Percentiles rank a stretch among this genome's conserved stretches.
These are phyloP conservation scores for Amphibolis antarctica DNA, from an alignment of 106 monocot species.

Conservation along the genomic window DNA sequence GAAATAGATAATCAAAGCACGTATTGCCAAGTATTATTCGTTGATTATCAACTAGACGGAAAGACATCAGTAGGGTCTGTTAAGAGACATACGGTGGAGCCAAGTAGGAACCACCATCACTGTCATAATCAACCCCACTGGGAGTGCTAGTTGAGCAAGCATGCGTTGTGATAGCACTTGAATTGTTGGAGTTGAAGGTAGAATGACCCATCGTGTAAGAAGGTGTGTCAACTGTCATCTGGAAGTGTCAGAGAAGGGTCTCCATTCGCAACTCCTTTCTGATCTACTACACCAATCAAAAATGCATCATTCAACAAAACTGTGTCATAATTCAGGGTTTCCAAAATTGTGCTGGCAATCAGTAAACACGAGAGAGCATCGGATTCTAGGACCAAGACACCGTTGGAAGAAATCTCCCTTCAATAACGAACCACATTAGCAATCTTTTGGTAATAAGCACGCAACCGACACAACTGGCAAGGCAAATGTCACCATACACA, in stretches of 20 bases:
- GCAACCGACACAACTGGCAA: too few relatives aligned
- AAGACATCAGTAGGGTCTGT: too few relatives aligned
- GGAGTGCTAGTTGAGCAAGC: conserved; percentile 15
- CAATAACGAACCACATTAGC: too few relatives aligned
- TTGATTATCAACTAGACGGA: too few relatives aligned
- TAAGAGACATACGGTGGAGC: conserved; percentile 65
- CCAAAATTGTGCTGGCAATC: too few relatives aligned
- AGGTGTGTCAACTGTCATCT: conserved; percentile 31
- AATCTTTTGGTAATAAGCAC: too few relatives aligned
- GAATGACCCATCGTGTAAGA: conserved; percentile 33
- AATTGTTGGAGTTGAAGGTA: conserved; percentile 50
- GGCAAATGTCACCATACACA: background rate
- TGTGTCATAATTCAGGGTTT: too few relatives aligned
- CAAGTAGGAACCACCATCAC: conserved; percentile 71
- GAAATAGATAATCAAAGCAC: too few relatives aligned
- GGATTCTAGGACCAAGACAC: too few relatives aligned
- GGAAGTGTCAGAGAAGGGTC: background rate
- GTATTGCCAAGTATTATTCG: too few relatives aligned
- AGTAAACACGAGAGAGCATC: too few relatives aligned
- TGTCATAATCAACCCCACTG: conserved; percentile 78
- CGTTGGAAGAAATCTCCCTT: too few relatives aligned
- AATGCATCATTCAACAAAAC: background rate
- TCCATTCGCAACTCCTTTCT: background rate
- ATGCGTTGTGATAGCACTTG: conserved; percentile 42
- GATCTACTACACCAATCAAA: background rate